Evolutionary conservation across 2,329 filamentous ascomycete genomes (phyloP).

Genomic region (Diaporthe sp.): DNA sequence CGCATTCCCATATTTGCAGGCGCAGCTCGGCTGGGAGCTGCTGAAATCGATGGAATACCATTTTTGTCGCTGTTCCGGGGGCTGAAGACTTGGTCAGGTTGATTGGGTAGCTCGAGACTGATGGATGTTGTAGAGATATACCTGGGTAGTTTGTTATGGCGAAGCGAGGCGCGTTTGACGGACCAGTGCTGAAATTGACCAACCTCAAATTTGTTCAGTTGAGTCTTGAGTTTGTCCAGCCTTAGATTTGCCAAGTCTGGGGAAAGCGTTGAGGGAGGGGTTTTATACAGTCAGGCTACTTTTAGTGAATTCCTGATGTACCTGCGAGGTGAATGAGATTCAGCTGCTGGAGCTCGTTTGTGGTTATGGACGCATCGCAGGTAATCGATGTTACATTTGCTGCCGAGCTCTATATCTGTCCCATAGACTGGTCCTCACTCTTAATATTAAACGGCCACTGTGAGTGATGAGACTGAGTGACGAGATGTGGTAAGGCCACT

Average conservation of each 20-base stretch:
- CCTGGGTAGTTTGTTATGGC: background rate
- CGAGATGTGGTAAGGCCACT: background rate
- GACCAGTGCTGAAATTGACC: no score
- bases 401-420: background rate
- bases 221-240: no score
- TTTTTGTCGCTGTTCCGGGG: background rate
- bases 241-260: background rate
- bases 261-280: no score
- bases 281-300: background rate
- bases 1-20: background rate
- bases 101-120: no score
- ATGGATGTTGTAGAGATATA: background rate
- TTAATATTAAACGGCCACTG: background rate
- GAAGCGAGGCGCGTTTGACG: no score
- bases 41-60: background rate
- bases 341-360: background rate
- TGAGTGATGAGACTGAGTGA: background rate
- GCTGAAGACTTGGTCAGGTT: background rate
- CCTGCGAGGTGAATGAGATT: background rate
- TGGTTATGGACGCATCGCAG: background rate
- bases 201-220: background rate
- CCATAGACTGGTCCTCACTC: background rate
- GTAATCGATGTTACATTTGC: background rate
- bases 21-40: conserved; percentile 8
- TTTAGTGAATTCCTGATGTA: background rate